Evolutionary conservation across 768 basidiomycete genomes (phyloP).

Genomic region (Tylopilus vinaceipallidus): DNA sequence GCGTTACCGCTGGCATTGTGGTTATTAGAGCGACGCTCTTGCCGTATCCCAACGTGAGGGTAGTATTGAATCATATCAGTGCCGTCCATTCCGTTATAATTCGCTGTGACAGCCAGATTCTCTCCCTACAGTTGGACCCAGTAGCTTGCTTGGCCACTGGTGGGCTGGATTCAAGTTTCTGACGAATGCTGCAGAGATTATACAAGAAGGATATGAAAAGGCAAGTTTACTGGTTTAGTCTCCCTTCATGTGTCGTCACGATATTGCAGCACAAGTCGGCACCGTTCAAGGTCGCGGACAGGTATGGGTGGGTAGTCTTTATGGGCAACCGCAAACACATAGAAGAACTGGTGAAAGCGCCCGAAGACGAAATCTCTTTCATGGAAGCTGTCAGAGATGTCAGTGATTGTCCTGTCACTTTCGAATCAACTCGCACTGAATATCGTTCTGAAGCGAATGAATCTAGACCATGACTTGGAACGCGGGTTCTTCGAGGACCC

Average conservation of each 20-base stretch:
- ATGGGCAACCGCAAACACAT: constrained; percentile 30
- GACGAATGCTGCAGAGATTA: constrained; percentile 3
- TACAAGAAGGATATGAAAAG: constrained; percentile 34
- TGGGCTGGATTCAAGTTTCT: not conserved
- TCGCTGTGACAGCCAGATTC: no score
- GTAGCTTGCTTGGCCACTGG: not conserved
- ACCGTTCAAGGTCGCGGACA: not conserved
- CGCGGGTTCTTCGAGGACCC: constrained; percentile 15
- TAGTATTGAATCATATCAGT: no score
- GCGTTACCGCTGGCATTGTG: not conserved
- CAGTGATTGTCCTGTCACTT: constrained; percentile 4
- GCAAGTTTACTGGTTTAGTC: constrained; percentile 7
- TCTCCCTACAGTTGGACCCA: no score
- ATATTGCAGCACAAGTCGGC: not conserved
- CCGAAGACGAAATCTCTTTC: constrained; percentile 38
- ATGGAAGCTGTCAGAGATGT: constrained; percentile 35
- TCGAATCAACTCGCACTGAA: not conserved
- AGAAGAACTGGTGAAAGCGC: constrained; percentile 40
- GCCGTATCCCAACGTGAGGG: not conserved
- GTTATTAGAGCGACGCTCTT: not conserved
- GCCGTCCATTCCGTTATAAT: no score
- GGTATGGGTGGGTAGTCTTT: constrained; percentile 38
- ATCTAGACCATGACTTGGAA: constrained; percentile 32
- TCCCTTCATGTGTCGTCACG: no score
- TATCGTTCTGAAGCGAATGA: constrained; percentile 32